A percentile compares a stretch with the other conserved stretches of the same genome.
Conservation (phyloP, 345 rosid species). For the Pseudoturritis turrita region DNA sequence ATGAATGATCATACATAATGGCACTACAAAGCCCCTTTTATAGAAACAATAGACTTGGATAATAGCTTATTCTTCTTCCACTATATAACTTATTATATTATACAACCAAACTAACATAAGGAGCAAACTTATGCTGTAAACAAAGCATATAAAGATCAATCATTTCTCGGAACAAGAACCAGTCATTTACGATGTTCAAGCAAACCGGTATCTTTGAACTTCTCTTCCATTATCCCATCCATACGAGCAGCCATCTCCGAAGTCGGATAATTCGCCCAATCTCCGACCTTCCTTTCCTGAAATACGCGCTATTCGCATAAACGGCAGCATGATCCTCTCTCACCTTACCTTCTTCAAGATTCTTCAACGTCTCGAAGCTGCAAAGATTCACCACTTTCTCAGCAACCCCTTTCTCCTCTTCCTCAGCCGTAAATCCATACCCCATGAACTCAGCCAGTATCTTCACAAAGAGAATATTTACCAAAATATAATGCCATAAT, state of each 20-base stretch:
- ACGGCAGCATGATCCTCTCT: slow-evolving; percentile 5
- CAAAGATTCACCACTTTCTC: too few species aligned
- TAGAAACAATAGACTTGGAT: too few species aligned
- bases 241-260: slow-evolving; percentile 35
- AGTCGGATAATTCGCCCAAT: slow-evolving; percentile 33
- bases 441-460: slow-evolving; percentile 31
- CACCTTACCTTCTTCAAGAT: slow-evolving; percentile 21
- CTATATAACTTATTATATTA: background rate
- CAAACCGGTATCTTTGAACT: too few species aligned
- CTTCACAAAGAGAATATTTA: too few species aligned
- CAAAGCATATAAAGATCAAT: background rate
- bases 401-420: slow-evolving; percentile 27
- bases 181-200: too few species aligned
- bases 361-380: too few species aligned
- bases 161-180: background rate
- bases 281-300: slow-evolving; percentile 44
- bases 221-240: background rate
- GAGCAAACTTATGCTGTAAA: background rate
- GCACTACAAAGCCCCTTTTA: background rate
- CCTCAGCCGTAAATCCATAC: slow-evolving; percentile 15
- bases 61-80: background rate
- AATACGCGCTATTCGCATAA: slow-evolving; percentile 19
- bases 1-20: background rate
- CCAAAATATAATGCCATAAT: too few species aligned
- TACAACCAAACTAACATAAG: background rate